These are phyloP conservation scores for Xylariaceae sp. DNA, from an alignment of 2,329 filamentous ascomycete species.

Conservation along the genomic window DNA sequence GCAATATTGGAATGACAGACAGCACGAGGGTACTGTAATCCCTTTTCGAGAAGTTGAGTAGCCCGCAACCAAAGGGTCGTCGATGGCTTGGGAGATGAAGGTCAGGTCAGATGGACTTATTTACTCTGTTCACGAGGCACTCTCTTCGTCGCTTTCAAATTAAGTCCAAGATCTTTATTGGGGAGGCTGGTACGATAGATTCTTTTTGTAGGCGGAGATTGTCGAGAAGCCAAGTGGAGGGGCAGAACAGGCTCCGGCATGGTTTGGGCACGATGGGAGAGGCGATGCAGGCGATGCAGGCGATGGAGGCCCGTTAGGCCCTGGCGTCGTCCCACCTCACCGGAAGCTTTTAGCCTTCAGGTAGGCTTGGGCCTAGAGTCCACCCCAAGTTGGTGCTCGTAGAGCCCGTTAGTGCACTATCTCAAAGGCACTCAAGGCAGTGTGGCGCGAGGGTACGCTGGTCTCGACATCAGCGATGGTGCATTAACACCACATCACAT, in stretches of 20 bases:
- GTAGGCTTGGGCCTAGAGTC: neutral
- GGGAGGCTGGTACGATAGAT: neutral
- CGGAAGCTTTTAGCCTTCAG: too few species aligned
- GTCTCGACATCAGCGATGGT: too few species aligned
- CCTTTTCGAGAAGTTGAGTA: too few species aligned
- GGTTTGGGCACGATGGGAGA: neutral
- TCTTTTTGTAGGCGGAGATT: neutral
- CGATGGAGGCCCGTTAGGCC: neutral
- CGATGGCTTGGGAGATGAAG: neutral
- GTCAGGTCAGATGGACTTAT: neutral
- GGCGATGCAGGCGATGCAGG: neutral
- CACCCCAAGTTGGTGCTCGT: too few species aligned
- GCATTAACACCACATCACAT: too few species aligned
- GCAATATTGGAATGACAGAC: neutral
- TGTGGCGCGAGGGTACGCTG: too few species aligned
- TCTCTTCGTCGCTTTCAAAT: neutral
- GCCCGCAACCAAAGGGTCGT: too few species aligned
- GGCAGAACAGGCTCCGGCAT: neutral
- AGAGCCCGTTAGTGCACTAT: neutral
- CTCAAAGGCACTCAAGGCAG: neutral
- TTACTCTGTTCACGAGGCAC: neutral
- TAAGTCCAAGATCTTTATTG: too few species aligned
- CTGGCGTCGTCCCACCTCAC: slow-evolving; percentile 1
- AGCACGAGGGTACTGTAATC: neutral
- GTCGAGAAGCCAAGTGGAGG: neutral